These are phyloP conservation scores for Escallonia herrerae DNA, from an alignment of 129 eudicot genomes.

Conservation along the genomic window DNA sequence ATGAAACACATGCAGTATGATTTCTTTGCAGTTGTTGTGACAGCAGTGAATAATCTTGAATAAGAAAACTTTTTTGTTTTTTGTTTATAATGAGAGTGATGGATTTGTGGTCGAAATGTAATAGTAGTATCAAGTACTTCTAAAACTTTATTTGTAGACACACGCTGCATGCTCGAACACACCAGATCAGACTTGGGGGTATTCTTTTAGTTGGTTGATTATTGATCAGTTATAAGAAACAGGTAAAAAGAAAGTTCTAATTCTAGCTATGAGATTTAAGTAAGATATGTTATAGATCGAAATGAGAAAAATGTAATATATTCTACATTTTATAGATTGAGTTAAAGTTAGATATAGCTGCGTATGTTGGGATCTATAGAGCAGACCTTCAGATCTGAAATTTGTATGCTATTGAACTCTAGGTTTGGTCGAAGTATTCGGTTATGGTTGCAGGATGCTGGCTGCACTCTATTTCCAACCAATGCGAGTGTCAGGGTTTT, in stretches of 20 bases:
- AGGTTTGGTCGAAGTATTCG: background rate
- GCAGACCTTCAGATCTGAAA: background rate
- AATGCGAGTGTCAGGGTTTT: background rate
- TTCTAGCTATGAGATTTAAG: background rate
- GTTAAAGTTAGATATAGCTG: background rate
- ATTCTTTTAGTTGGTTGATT: background rate
- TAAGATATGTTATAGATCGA: background rate
- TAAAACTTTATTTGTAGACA: background rate
- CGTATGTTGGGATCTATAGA: background rate
- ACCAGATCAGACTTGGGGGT: too few species aligned
- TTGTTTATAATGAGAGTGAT: too few species aligned
- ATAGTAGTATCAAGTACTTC: background rate
- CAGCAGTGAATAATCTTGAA: background rate
- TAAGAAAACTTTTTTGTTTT: background rate
- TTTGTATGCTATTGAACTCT: background rate
- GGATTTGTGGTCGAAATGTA: background rate
- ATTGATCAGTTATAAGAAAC: background rate
- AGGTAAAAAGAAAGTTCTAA: background rate
- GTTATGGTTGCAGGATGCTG: background rate
- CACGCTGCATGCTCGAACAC: too few species aligned
- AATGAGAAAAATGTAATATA: background rate
- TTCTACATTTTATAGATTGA: background rate
- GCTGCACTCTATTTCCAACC: background rate
- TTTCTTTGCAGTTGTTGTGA: background rate
- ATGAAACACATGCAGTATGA: background rate